A percentile compares a stretch with the other conserved stretches of the same genome.
phyloP scores from a whole-genome alignment of 2,329 filamentous ascomycete genomes.

The Aspergillus pseudoglaucus region DNA sequence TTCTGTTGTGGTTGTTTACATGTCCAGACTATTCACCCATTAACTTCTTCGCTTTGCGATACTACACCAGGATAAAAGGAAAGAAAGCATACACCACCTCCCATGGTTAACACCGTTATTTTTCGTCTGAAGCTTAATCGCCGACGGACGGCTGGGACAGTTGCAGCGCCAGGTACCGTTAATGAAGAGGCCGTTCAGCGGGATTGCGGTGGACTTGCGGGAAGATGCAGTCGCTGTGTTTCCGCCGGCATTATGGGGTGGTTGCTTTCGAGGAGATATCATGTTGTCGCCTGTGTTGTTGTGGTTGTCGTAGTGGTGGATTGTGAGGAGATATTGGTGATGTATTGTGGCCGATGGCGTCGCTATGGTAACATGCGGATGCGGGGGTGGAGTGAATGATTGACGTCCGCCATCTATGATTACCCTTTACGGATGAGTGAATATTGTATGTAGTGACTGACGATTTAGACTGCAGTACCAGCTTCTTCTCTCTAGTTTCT shows the following conservation, averaged over 20 bases:
- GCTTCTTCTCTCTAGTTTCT: no score
- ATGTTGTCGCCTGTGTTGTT: slow-evolving; percentile 7
- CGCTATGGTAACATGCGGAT: no score
- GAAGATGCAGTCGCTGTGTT: slow-evolving; percentile 10
- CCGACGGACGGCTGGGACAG: slow-evolving; percentile 49
- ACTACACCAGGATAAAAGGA: neutral
- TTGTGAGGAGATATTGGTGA: no score
- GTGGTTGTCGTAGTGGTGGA: neutral
- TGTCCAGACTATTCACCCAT: slow-evolving; percentile 43
- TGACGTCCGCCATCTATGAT: no score
- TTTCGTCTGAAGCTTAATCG: slow-evolving; percentile 51
- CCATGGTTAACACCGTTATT: slow-evolving; percentile 53
- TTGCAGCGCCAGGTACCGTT: slow-evolving; percentile 49
- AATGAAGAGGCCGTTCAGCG: slow-evolving; percentile 34
- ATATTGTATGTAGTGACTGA: no score
- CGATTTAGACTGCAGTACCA: no score
- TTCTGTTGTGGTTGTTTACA: slow-evolving; percentile 47
- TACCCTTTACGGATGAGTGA: no score
- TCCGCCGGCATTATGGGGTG: neutral
- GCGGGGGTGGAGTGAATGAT: no score
- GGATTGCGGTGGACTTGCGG: slow-evolving; percentile 11
- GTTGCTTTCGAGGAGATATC: slow-evolving; percentile 17
- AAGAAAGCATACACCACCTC: slow-evolving; percentile 40
- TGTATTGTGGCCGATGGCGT: no score
- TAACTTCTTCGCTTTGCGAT: neutral